phyloP scores from a whole-genome alignment of 192 early-diverging fungal genomes.

The Cladochytrium replicatum region DNA sequence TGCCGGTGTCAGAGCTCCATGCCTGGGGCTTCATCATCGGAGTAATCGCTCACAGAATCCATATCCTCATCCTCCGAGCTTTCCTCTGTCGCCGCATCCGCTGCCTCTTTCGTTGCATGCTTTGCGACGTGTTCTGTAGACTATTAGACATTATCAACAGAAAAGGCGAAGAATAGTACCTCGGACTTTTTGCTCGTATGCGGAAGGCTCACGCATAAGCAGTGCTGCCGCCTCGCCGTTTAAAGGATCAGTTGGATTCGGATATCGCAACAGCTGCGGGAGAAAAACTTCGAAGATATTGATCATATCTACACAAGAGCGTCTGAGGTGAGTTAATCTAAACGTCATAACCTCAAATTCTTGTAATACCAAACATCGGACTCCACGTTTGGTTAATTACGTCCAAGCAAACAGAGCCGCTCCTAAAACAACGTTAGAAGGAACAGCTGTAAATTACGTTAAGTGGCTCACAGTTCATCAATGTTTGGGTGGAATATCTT shows the following conservation, averaged over 20 bases:
- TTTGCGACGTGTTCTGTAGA: slow-evolving; percentile 64
- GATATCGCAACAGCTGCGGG: slow-evolving; percentile 94
- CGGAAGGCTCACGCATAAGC: slow-evolving; percentile 84
- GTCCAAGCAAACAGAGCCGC: slow-evolving; percentile 97
- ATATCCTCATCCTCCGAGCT: slow-evolving; percentile 51
- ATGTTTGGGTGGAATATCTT: slow-evolving; percentile 99
- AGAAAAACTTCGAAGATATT: slow-evolving; percentile 99
- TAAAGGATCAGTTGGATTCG: slow-evolving; percentile 98
- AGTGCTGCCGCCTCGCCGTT: slow-evolving; percentile 98
- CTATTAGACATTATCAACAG: neutral
- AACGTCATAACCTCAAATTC: too few species aligned
- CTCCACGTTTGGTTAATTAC: slow-evolving; percentile 99
- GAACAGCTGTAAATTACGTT: neutral
- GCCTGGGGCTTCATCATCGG: slow-evolving; percentile 71
- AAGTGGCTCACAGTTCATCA: slow-evolving; percentile 74
- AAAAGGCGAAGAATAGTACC: slow-evolving; percentile 32
- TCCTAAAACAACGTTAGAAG: slow-evolving; percentile 40
- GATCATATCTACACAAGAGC: slow-evolving; percentile 72
- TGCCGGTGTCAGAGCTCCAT: slow-evolving; percentile 79
- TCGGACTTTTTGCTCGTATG: slow-evolving; percentile 90
- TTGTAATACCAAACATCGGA: slow-evolving; percentile 98
- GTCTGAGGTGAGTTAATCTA: slow-evolving; percentile 9
- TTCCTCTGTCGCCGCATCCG: slow-evolving; percentile 57
- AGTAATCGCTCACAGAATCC: slow-evolving; percentile 72
- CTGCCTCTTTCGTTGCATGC: slow-evolving; percentile 80